These are phyloP conservation scores for Pichia nakasei DNA, from an alignment of 805 yeast species.

Conservation along the genomic window DNA sequence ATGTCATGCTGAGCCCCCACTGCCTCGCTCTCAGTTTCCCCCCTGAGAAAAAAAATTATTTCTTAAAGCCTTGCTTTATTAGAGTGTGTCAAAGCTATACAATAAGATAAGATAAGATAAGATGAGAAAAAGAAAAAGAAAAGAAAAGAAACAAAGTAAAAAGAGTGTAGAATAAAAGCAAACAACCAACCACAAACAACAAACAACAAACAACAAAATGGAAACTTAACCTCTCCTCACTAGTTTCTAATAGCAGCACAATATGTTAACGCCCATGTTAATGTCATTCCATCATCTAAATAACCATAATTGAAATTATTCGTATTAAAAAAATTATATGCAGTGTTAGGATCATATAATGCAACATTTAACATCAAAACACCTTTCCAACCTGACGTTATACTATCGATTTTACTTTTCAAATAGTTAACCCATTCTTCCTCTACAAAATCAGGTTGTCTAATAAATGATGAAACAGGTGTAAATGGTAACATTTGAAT, in stretches of 20 bases:
- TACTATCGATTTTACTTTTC: conserved; percentile 33
- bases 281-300: conserved; percentile 78
- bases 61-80: too few species aligned
- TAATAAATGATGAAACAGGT: conserved; percentile 53
- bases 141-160: too few species aligned
- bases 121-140: too few species aligned
- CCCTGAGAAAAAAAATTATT: too few species aligned
- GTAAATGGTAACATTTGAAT: conserved; percentile 73
- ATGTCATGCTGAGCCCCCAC: too few species aligned
- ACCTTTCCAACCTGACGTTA: conserved; percentile 67
- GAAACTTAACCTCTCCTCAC: not conserved
- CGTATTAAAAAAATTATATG: conserved; percentile 55
- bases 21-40: too few species aligned
- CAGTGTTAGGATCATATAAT: conserved; percentile 52
- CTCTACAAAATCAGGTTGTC: conserved; percentile 43
- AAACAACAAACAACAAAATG: not conserved
- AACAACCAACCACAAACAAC: not conserved
- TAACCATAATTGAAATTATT: conserved; percentile 42
- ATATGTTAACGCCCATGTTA: conserved; percentile 79
- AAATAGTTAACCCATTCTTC: conserved; percentile 56
- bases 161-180: not conserved
- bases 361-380: conserved; percentile 68
- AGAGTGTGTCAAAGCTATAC: too few species aligned
- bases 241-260: conserved; percentile 37
- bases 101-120: too few species aligned